Conservation (phyloP, 305 asterid species). For the Striga hermonthica region DNA sequence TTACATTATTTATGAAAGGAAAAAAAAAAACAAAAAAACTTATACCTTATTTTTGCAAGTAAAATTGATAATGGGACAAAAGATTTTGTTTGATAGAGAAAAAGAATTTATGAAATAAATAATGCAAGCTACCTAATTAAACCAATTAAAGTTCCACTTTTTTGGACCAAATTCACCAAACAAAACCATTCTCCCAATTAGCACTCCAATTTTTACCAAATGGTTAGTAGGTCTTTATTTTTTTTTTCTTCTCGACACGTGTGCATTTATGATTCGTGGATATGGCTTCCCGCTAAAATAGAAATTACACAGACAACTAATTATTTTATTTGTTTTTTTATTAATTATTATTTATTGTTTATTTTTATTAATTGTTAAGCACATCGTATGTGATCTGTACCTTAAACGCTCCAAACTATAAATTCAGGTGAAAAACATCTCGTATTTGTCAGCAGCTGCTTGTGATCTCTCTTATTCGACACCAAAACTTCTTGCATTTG, state of each 20-base stretch:
- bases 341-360: no score
- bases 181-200: not conserved
- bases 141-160: slow-evolving; percentile 14
- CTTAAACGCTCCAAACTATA: slow-evolving; percentile 30
- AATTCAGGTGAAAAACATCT: slow-evolving; percentile 22
- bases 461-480: not conserved
- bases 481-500: slow-evolving; percentile 20
- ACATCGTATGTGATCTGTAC: no score
- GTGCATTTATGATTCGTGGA: not conserved
- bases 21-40: no score
- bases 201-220: slow-evolving; percentile 28
- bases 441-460: slow-evolving; percentile 20
- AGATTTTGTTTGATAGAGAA: no score
- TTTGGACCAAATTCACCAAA: slow-evolving; percentile 4
- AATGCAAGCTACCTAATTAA: slow-evolving; percentile 3
- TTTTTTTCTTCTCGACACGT: not conserved
- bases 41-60: no score
- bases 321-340: no score
- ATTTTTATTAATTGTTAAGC: no score
- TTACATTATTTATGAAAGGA: no score
- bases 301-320: not conserved
- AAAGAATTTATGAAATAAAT: not conserved
- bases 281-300: slow-evolving; percentile 16
- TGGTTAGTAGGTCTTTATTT: slow-evolving; percentile 8
- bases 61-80: no score